phyloP scores from a whole-genome alignment of 1,284 basidiomycete species.

The Leccinum solheimii region DNA sequence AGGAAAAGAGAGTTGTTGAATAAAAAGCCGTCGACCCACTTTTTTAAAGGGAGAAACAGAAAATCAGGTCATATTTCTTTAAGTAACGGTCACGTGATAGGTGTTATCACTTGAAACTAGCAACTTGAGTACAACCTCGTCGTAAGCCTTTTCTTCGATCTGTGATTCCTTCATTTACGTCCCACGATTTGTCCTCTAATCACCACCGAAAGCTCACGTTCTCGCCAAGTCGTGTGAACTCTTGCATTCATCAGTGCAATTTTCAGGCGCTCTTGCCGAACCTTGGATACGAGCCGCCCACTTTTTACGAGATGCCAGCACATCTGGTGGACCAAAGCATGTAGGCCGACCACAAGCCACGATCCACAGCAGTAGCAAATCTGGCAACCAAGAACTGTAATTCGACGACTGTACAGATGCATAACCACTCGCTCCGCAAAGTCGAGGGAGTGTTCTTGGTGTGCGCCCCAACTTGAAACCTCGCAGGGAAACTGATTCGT shows the following conservation, averaged over 20 bases:
- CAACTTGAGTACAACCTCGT: no score
- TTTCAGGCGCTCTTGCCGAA: not conserved
- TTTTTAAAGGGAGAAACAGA: conserved; percentile 11
- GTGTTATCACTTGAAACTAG: not conserved
- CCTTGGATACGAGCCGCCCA: not conserved
- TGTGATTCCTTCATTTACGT: not conserved
- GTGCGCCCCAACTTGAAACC: not conserved
- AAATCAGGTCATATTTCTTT: conserved; percentile 24
- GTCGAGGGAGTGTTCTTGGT: not conserved
- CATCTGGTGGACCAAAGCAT: not conserved
- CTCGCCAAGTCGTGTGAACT: no score
- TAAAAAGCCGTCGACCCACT: conserved; percentile 7
- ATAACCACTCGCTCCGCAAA: not conserved
- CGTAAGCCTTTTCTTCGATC: not conserved
- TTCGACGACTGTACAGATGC: not conserved
- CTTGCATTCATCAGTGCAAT: not conserved
- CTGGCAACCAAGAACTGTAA: not conserved
- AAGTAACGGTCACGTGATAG: conserved; percentile 10
- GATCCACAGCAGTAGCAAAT: not conserved
- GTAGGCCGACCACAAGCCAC: not conserved
- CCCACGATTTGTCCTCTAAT: not conserved
- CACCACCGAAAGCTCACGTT: not conserved
- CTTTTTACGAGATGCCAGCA: no score
- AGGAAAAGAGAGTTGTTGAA: not conserved
- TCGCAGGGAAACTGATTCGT: not conserved